Evolutionary conservation across 1,284 basidiomycete genomes (phyloP).

Genomic region (Ceratobasidium sp.): DNA sequence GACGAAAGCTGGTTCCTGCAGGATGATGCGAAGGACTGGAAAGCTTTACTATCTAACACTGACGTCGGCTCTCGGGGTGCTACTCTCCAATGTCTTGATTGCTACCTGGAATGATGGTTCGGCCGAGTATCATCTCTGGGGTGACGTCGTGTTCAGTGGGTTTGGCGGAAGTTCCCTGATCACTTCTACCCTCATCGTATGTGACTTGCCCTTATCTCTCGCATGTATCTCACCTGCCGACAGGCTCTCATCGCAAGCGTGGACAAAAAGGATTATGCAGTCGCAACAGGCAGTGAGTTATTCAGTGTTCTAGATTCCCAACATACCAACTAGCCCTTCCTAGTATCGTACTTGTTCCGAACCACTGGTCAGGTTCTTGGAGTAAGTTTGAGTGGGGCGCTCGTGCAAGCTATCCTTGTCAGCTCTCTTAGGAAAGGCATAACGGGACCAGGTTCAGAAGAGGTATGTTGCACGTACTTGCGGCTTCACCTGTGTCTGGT

Average conservation of each 20-base stretch:
- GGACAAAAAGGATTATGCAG: constrained; percentile 81
- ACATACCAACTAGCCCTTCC: constrained; percentile 21
- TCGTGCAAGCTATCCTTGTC: constrained; percentile 80
- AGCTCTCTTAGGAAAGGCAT: constrained; percentile 75
- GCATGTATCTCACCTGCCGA: constrained; percentile 48
- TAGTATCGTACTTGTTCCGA: constrained; percentile 90
- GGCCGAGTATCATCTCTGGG: constrained; percentile 73
- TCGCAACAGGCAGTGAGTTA: constrained; percentile 85
- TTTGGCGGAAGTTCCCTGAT: constrained; percentile 86
- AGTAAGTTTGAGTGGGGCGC: constrained; percentile 82
- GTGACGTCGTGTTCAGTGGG: constrained; percentile 80
- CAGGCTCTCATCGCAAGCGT: constrained; percentile 88
- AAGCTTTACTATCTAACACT: constrained; percentile 80
- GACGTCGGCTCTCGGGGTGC: constrained; percentile 64
- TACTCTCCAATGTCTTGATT: constrained; percentile 65
- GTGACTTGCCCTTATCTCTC: constrained; percentile 50
- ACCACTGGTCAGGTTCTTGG: constrained; percentile 92
- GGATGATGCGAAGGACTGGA: constrained; percentile 78
- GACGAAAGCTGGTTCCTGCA: neutral
- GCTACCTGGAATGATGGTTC: constrained; percentile 72
- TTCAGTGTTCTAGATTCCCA: neutral
- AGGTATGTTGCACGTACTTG: constrained; percentile 62
- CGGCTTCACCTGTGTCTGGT: neutral
- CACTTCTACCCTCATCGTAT: constrained; percentile 82
- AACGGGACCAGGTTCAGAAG: constrained; percentile 73